These are phyloP conservation scores for Hydnomerulius pinastri DNA, from an alignment of 768 basidiomycete species.

Conservation along the genomic window DNA sequence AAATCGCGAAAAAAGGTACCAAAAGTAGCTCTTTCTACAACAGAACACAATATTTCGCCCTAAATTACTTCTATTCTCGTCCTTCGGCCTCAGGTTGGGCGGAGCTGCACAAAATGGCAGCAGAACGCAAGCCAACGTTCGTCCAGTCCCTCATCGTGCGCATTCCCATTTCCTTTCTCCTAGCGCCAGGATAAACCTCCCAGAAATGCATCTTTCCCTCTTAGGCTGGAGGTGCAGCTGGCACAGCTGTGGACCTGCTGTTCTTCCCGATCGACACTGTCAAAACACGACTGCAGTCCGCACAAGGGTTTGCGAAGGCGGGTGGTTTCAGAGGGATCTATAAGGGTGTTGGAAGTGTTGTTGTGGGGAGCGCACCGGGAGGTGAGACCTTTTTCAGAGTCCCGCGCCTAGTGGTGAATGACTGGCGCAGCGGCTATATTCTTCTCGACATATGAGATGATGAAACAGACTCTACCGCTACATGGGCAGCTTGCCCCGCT, in stretches of 20 bases:
- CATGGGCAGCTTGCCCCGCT: slow-evolving; percentile 63
- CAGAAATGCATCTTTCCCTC: slow-evolving; percentile 7
- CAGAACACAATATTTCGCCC: no score
- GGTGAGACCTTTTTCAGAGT: slow-evolving; percentile 49
- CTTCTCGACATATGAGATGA: slow-evolving; percentile 90
- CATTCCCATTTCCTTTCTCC: slow-evolving; percentile 12
- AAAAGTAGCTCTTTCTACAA: neutral
- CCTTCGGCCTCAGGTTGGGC: slow-evolving; percentile 2
- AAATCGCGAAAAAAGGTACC: no score
- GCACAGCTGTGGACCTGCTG: slow-evolving; percentile 89
- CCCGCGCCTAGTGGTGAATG: neutral
- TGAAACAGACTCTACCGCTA: slow-evolving; percentile 75
- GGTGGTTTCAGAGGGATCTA: slow-evolving; percentile 93
- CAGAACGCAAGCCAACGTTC: slow-evolving; percentile 41
- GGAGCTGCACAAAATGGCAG: slow-evolving; percentile 23
- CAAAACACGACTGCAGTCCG: slow-evolving; percentile 92
- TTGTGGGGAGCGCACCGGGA: slow-evolving; percentile 94
- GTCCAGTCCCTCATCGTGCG: slow-evolving; percentile 49
- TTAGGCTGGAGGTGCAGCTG: slow-evolving; percentile 89
- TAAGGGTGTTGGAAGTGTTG: slow-evolving; percentile 90
- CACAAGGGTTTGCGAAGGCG: slow-evolving; percentile 79
- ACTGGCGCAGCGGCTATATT: slow-evolving; percentile 78
- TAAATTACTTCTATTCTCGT: slow-evolving; percentile 4
- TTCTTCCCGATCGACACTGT: slow-evolving; percentile 98
- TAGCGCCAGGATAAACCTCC: slow-evolving; percentile 13